Percentiles rank a stretch among this genome's conserved stretches.
These are phyloP conservation scores for Rubroboletus satanas DNA, from an alignment of 768 basidiomycete species.

Conservation along the genomic window DNA sequence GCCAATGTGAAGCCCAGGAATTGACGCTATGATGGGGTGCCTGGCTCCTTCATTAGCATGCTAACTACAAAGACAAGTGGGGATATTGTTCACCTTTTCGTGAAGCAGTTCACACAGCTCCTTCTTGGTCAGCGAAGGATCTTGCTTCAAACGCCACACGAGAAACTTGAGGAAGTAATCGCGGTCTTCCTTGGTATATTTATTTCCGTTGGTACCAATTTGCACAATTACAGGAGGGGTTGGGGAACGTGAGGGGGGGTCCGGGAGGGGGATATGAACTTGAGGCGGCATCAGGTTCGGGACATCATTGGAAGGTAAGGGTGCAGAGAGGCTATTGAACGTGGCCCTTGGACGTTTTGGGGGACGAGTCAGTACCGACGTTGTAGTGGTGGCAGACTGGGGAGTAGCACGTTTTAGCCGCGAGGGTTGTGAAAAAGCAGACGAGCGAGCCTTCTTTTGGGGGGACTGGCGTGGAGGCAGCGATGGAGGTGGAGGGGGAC, in stretches of 20 bases:
- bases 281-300: constrained; percentile 59
- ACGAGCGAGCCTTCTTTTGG: constrained; percentile 22
- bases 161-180: constrained; percentile 66
- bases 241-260: constrained; percentile 66
- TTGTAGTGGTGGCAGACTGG: constrained; percentile 17
- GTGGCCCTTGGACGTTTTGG: constrained; percentile 38
- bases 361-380: constrained; percentile 23
- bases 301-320: constrained; percentile 26
- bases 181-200: constrained; percentile 63
- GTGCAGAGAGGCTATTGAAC: constrained; percentile 58
- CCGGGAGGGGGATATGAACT: constrained; percentile 54
- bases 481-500: constrained; percentile 1
- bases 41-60: constrained; percentile 33
- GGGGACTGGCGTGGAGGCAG: constrained; percentile 26
- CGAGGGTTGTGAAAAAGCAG: constrained; percentile 23
- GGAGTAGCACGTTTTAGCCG: constrained; percentile 23
- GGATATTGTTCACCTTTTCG: constrained; percentile 42
- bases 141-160: constrained; percentile 53
- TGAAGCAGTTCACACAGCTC: constrained; percentile 54
- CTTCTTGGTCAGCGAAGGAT: constrained; percentile 49
- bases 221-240: constrained; percentile 56
- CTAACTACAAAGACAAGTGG: background rate
- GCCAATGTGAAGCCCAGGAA: constrained; percentile 72
- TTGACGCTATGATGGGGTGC: constrained; percentile 61
- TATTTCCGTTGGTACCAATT: constrained; percentile 47